Evolutionary conservation across 148 eudicot species (phyloP), one percentile per base, ranked within the genome.

Genomic region (Rhododendron simsii): DNA sequence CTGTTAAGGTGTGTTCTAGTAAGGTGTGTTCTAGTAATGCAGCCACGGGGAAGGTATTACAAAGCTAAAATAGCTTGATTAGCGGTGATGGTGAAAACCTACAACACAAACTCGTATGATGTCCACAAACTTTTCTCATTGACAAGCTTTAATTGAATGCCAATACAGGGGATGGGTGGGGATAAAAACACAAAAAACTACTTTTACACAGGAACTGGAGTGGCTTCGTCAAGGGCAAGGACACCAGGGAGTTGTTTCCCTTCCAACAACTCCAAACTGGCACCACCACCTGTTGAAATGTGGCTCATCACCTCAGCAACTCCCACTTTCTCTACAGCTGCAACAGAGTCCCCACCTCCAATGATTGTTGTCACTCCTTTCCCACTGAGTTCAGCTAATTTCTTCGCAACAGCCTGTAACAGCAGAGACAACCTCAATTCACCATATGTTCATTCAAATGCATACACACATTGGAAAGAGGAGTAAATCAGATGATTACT

Each of bases 231-330:
- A 30, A 96, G 95, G 80, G 98, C 98, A 51, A 93, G 89, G 20
- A 96, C 98, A 59, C 98, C 98, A 5, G 98, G 98, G 85, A 95
- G 94, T 45, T 90, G 89, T 93, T 96, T 96, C 84, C 98, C 98
- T 91, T 96, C 98, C 89, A 96, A 89, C 78, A 96, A 89, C 92
- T 96, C 98, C 93, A 96, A 93, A 87, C 98, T 95, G 84, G 98
- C 98, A 88, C 98, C 98, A 84, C 98, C 98, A 18, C 98, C 98
- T 3, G 98, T 96, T 50, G 98, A 96, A 83, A 96, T 96, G 89
- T 96, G 98, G 92, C 98, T 96, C 98, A 96, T 96, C 65, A 93
- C 88, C 80, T 92, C 95, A 2, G 98, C 98, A 7, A 96, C 93
- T 87, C 98, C 98, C 26, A 92, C 96, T 81, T 95, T 95, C 89